These are phyloP conservation scores for Plasmodium ovale DNA, from an alignment of 169 alveolate species.

Conservation along the genomic window DNA sequence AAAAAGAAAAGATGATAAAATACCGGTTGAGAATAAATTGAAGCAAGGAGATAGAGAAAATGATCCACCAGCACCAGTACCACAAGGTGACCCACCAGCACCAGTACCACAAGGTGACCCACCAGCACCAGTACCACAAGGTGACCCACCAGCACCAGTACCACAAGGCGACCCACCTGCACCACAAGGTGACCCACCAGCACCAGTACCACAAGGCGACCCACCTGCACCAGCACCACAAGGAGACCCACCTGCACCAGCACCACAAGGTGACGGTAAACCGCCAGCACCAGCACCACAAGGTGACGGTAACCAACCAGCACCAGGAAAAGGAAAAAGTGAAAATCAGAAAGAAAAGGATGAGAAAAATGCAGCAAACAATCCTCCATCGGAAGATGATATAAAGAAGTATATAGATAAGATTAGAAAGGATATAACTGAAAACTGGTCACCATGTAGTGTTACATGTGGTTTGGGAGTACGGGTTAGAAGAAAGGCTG, in stretches of 20 bases:
- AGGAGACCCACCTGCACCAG: neutral
- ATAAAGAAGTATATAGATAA: slow-evolving; percentile 6
- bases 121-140: too few species aligned
- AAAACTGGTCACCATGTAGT: slow-evolving; percentile 59
- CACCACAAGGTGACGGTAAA: neutral
- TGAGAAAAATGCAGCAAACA: neutral
- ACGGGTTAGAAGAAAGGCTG: slow-evolving; percentile 18
- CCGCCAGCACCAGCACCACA: neutral
- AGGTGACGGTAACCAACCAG: neutral
- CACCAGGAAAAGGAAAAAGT: neutral
- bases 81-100: too few species aligned
- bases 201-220: neutral
- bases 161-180: too few species aligned
- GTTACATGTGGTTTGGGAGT: slow-evolving; percentile 70
- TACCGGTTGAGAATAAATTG: neutral
- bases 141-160: too few species aligned
- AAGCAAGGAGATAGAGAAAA: neutral
- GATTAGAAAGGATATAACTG: neutral
- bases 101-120: too few species aligned
- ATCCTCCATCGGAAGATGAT: neutral
- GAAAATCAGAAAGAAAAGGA: neutral
- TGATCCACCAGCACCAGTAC: neutral
- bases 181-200: neutral
- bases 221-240: neutral
- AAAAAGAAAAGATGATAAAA: neutral